Evolutionary conservation across 1,284 basidiomycete species (phyloP).

Genomic region (Caloboletus firmus): DNA sequence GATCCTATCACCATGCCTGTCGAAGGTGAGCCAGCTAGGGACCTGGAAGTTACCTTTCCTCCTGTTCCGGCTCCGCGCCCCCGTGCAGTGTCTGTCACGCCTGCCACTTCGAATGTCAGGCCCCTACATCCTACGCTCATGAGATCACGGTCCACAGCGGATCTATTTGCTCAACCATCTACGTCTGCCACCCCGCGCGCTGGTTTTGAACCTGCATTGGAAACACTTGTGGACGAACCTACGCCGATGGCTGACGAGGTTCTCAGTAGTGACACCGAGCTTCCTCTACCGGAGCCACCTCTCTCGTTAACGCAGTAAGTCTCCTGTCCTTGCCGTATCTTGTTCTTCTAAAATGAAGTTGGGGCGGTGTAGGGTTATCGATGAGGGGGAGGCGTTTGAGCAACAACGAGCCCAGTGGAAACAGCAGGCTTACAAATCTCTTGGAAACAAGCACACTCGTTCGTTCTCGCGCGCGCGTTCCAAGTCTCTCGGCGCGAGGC

Average conservation of each 20-base stretch:
- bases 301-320: slow-evolving; percentile 62
- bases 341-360: not conserved
- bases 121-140: slow-evolving; percentile 41
- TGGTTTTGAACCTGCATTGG: slow-evolving; percentile 25
- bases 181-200: slow-evolving; percentile 4
- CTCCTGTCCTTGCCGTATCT: not conserved
- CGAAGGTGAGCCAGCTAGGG: slow-evolving; percentile 4
- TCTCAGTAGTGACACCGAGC: slow-evolving; percentile 51
- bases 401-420: slow-evolving; percentile 67
- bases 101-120: slow-evolving; percentile 8
- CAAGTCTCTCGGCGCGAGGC: slow-evolving; percentile 54
- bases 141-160: slow-evolving; percentile 49
- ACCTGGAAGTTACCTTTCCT: slow-evolving; percentile 7
- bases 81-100: slow-evolving; percentile 23
- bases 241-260: slow-evolving; percentile 22
- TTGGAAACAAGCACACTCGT: slow-evolving; percentile 63
- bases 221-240: slow-evolving; percentile 20
- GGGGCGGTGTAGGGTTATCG: slow-evolving; percentile 52
- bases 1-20: slow-evolving; percentile 54
- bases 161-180: slow-evolving; percentile 25
- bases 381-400: slow-evolving; percentile 58
- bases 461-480: slow-evolving; percentile 60
- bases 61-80: slow-evolving; percentile 14
- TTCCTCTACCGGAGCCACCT: slow-evolving; percentile 57
- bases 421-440: slow-evolving; percentile 56